Evolutionary conservation across 2,329 filamentous ascomycete genomes (phyloP).

Genomic region (Graphiopsis chlorocephala): DNA sequence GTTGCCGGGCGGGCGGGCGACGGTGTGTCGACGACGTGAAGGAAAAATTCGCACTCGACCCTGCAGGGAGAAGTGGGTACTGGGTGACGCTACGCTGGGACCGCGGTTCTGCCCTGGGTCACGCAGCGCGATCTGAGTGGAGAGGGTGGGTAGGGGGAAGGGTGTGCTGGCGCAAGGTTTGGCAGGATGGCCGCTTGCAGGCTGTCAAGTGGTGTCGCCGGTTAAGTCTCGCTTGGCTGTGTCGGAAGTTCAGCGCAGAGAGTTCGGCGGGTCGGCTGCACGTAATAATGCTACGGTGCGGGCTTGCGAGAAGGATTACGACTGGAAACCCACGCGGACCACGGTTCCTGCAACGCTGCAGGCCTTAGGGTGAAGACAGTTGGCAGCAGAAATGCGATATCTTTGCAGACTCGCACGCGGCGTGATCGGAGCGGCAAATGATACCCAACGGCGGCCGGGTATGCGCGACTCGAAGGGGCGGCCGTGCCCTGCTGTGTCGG

Average conservation of each 20-base stretch:
- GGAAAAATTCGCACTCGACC: conserved; percentile 22
- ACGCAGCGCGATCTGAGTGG: conserved; percentile 7
- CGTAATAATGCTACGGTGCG: neutral
- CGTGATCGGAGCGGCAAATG: conserved; percentile 15
- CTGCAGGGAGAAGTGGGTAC: conserved; percentile 25
- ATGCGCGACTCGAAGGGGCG: conserved; percentile 3
- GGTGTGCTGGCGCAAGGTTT: conserved; percentile 13
- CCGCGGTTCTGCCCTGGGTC: conserved; percentile 4
- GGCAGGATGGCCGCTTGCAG: conserved; percentile 15
- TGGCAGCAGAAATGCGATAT: conserved; percentile 8
- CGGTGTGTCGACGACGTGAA: conserved; percentile 24
- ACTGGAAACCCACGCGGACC: conserved; percentile 8
- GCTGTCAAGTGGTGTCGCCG: conserved; percentile 15
- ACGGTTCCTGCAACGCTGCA: conserved; percentile 17
- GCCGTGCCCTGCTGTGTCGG: conserved; percentile 10
- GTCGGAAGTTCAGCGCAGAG: neutral
- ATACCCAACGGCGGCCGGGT: conserved; percentile 9
- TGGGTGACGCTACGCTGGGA: conserved; percentile 15
- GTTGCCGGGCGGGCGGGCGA: conserved; percentile 27
- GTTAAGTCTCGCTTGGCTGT: conserved; percentile 11
- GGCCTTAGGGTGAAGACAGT: conserved; percentile 15
- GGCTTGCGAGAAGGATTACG: conserved; percentile 5
- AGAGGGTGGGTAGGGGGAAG: conserved; percentile 11
- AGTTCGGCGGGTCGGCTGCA: neutral
- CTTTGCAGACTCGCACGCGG: conserved; percentile 10